Evolutionary conservation across 495 filamentous ascomycete species (phyloP), one percentile per base, ranked within the genome.

Genomic region (Hypoxylon lienhwacheense): DNA sequence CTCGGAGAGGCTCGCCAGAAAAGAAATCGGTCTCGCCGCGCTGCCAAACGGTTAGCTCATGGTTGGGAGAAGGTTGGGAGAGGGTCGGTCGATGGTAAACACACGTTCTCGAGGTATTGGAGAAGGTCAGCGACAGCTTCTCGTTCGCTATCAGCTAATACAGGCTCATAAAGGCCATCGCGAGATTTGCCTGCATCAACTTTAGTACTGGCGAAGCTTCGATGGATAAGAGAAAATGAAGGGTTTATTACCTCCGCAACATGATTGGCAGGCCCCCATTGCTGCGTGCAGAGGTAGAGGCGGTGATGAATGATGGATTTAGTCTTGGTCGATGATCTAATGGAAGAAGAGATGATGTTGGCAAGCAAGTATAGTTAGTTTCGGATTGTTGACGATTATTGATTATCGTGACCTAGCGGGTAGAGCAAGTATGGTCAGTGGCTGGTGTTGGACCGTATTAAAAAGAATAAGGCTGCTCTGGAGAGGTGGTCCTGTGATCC

Each of bases 1-100:
- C 92, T 69, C 85, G 87, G 53, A 99, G 84, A n/a, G 93, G 93
- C 65, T 96, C 90, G 70, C 93, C 93, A 17, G 88, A 84, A 74
- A 99, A 99, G 81, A 99, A 99, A 69, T 98, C 91, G 59, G 90
- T 95, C 66, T 97, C 95, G 44, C 83, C 84, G 65, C 91, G 85
- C 92, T 97, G 47, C 31, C 12, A 39, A 39, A 54, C 35, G 11
- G 44, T 73, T 65, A 59, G 66, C 40, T 37, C 39, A 19, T 31
- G 6, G 11, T 41, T 41, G 25, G 37, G 11, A 31, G 15, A 29
- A 32, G 22, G 5, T 19, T 20, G 43, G 67, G 55, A 61, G 66
- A 51, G 64, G 28, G 16, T 44, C 12, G 45, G 36, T 47, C 2
- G 28, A 28, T 59, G 21, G 44, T 37, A 53, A 45, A 73, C 83